Evolutionary conservation across 2,329 filamentous ascomycete genomes (phyloP), one percentile per base, ranked within the genome.

Genomic region (Graphium sp.): DNA sequence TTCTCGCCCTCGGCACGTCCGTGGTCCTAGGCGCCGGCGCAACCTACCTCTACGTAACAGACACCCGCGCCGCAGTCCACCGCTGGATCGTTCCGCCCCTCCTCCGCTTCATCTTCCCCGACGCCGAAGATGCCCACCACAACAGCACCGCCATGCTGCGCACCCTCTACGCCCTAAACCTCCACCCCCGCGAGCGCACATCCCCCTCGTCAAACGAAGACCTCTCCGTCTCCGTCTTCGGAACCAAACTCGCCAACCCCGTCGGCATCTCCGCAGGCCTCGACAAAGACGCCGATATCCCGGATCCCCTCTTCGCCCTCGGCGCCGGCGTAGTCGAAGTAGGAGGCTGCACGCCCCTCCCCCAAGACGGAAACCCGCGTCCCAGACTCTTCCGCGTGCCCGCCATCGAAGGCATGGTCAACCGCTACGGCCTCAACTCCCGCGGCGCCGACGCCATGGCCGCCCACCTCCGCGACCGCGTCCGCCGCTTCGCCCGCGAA

Each of bases 211-310:
- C 31, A 18, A 66, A 70, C 21, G 42, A 50, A 5, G 45, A 46
- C 12, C 42, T 54, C 5, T 39, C 46, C 13, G 41, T 47, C 11
- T 48, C 56, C 9, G 74, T 95, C 13, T 94, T 92, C 47, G 83
- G 79, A 20, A 68, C 77, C 35, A 63, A 58, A 4, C 55, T 98
- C 26, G 61, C 68, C 42, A 95, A 94, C 52, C 89, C 89, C 2
- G 74, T 98, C 42, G 89, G 79, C 32, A 93, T 91, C 37, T 91
- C 83, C n/a, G 89, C 83, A 5, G 89, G 89, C 7, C 72, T 98
- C 24, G 89, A 95, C 58, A 95, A 98, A 60, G 70, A 92, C 45
- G 89, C 76, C 30, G 82, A 93, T 36, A 75, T 95, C 30, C 80
- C 85, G 2, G 79, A 87, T 42, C 67, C 75, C 10, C 62, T 98